phyloP scores from a whole-genome alignment of 2,329 filamentous ascomycete genomes.

The Ceratocystis albifundus region DNA sequence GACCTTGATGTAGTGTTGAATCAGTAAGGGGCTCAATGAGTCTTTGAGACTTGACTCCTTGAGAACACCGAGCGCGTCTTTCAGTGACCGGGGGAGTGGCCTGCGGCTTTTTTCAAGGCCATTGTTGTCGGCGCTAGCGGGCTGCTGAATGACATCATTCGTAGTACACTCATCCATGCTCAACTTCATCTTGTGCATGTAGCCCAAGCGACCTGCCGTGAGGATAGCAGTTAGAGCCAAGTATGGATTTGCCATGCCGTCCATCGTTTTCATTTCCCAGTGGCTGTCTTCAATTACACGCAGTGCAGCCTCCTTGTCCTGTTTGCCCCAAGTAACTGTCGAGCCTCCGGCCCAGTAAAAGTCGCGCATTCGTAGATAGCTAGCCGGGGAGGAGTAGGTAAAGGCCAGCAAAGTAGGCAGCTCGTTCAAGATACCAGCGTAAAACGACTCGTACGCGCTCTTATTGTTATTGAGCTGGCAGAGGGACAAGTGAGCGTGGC shows the following conservation, averaged over 20 bases:
- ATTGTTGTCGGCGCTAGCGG: conserved; percentile 28
- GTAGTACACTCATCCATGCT: conserved; percentile 41
- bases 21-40: conserved; percentile 39
- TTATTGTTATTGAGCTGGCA: background rate
- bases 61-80: conserved; percentile 44
- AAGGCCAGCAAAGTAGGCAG: conserved; percentile 58
- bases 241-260: conserved; percentile 70
- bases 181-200: conserved; percentile 29
- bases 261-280: conserved; percentile 70
- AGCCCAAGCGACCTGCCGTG: conserved; percentile 27
- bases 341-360: conserved; percentile 68
- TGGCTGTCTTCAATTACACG: conserved; percentile 54
- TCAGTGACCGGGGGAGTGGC: conserved; percentile 41
- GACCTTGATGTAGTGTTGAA: conserved; percentile 45
- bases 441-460: conserved; percentile 41
- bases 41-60: conserved; percentile 37
- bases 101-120: background rate
- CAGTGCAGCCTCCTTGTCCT: conserved; percentile 67
- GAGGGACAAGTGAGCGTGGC: conserved; percentile 60
- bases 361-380: conserved; percentile 57
- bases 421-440: conserved; percentile 57
- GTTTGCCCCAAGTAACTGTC: conserved; percentile 69
- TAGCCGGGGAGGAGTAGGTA: conserved; percentile 51
- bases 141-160: conserved; percentile 42
- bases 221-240: conserved; percentile 38